These are phyloP conservation scores for Podospora comata DNA, from an alignment of 495 filamentous ascomycete genomes.

Conservation along the genomic window DNA sequence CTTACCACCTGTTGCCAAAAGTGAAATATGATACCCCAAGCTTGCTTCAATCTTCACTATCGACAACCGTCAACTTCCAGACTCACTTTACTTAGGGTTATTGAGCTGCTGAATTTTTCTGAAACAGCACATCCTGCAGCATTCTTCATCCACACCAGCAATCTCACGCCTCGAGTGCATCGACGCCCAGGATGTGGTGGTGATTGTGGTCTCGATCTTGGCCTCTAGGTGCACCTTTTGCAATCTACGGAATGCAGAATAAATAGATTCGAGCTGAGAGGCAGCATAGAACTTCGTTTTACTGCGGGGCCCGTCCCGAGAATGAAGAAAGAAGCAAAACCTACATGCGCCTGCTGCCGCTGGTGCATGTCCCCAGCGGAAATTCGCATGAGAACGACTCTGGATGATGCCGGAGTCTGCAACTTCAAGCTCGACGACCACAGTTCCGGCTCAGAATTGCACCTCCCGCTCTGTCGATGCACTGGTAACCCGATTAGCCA, in stretches of 20 bases:
- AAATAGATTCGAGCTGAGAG: background rate
- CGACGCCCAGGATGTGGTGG: background rate
- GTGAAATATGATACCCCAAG: no score
- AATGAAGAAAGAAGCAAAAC: conserved; percentile 15
- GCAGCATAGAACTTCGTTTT: background rate
- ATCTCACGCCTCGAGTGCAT: background rate
- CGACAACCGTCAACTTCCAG: no score
- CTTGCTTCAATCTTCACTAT: no score
- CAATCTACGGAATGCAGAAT: background rate
- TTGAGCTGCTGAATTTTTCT: background rate
- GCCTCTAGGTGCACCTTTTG: background rate
- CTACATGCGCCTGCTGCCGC: conserved; percentile 20
- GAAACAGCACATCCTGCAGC: background rate
- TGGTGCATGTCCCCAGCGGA: conserved; percentile 20
- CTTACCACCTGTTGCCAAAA: no score
- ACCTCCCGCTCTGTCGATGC: background rate
- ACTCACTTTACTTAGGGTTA: background rate
- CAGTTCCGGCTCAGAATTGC: no score
- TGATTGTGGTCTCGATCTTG: background rate
- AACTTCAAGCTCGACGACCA: background rate
- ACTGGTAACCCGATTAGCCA: background rate
- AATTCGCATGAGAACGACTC: background rate
- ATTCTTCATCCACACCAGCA: background rate
- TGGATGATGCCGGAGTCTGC: background rate
- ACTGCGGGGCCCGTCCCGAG: conserved; percentile 2